Conservation (phyloP, 2,329 filamentous ascomycete species). For the Aspergillus felis region DNA sequence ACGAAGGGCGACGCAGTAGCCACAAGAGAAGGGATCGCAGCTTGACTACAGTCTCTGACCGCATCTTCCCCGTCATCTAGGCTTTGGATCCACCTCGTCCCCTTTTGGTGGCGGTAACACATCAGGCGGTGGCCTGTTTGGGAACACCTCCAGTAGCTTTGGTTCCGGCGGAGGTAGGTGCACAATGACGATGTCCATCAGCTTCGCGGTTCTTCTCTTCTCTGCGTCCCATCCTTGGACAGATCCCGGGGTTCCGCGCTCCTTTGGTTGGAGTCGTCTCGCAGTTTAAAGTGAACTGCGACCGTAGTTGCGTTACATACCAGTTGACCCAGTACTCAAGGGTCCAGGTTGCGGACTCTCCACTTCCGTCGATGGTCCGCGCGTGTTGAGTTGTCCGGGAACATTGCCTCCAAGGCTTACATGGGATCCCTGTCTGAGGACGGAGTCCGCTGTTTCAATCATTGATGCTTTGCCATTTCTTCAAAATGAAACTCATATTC, state of each 20-base stretch:
- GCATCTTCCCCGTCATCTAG: conserved; percentile 35
- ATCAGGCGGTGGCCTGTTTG: conserved; percentile 32
- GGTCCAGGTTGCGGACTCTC: not conserved
- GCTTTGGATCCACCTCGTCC: conserved; percentile 38
- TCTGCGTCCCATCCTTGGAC: conserved; percentile 6
- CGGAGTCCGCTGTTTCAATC: not conserved
- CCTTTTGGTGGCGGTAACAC: conserved; percentile 35
- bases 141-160: conserved; percentile 36
- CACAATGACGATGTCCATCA: conserved; percentile 19
- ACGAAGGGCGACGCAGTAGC: conserved; percentile 24
- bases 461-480: conserved; percentile 3
- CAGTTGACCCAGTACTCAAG: not conserved
- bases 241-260: conserved; percentile 3
- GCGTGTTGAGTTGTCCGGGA: not conserved
- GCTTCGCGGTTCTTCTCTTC: conserved; percentile 23
- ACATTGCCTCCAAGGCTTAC: not conserved
- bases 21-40: conserved; percentile 29
- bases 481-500: not conserved
- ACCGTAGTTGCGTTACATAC: not conserved
- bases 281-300: not conserved
- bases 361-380: not conserved
- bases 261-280: not conserved
- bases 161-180: conserved; percentile 43
- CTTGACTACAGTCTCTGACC: conserved; percentile 38
- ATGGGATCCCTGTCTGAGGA: conserved; percentile 7